These are phyloP conservation scores for Pythium chondricola DNA, from an alignment of 352 stramenopile genomes.

Conservation along the genomic window DNA sequence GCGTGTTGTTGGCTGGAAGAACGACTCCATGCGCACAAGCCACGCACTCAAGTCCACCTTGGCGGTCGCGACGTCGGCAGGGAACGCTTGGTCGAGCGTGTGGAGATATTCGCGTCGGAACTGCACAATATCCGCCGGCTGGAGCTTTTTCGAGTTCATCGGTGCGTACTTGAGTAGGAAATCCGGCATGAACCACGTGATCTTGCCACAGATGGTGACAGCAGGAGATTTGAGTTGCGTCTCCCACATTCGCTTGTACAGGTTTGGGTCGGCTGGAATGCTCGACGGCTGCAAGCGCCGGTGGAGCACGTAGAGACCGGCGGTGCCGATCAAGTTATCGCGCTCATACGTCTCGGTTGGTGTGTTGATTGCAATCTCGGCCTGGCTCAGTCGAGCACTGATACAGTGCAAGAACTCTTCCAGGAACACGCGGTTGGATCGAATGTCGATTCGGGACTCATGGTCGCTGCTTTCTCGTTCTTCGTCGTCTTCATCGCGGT, in stretches of 20 bases:
- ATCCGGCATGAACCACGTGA: conserved; percentile 81
- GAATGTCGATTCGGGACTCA: conserved; percentile 77
- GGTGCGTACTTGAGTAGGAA: conserved; percentile 83
- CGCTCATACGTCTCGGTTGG: conserved; percentile 86
- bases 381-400: conserved; percentile 52
- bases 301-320: conserved; percentile 89
- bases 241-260: conserved; percentile 91
- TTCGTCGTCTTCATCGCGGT: conserved; percentile 47
- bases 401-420: conserved; percentile 85
- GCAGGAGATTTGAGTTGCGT: conserved; percentile 76
- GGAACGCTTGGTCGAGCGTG: conserved; percentile 77
- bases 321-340: conserved; percentile 80
- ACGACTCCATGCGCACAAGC: conserved; percentile 85
- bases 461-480: conserved; percentile 54
- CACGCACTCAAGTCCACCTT: conserved; percentile 81
- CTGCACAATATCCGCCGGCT: conserved; percentile 66
- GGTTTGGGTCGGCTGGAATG: conserved; percentile 72
- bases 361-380: conserved; percentile 73
- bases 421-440: conserved; percentile 78
- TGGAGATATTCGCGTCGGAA: conserved; percentile 77
- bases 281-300: conserved; percentile 77
- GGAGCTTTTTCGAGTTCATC: conserved; percentile 80
- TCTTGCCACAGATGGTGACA: conserved; percentile 79
- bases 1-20: conserved; percentile 77
- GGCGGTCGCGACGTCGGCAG: conserved; percentile 62